Percentiles rank a stretch among this genome's conserved stretches.
Evolutionary conservation across 1,284 basidiomycete species (phyloP).

Genomic region (Naganishia sp.): DNA sequence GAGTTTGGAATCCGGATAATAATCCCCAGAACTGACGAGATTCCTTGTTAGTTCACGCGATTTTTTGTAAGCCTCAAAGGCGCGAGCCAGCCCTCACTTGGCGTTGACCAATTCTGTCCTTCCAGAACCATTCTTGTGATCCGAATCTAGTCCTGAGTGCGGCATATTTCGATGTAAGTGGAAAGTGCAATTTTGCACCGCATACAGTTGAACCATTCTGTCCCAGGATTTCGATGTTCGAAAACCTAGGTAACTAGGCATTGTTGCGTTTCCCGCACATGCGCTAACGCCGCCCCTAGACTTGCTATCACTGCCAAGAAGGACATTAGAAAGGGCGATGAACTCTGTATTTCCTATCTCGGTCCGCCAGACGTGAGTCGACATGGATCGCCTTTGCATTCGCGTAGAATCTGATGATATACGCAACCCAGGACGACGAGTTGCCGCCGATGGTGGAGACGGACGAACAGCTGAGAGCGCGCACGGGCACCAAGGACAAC

Average conservation of each 20-base stretch:
- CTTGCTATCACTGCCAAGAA: conserved; percentile 69
- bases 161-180: conserved; percentile 64
- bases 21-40: conserved; percentile 51
- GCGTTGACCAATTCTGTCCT: not conserved
- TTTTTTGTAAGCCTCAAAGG: conserved; percentile 41
- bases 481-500: conserved; percentile 13
- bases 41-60: conserved; percentile 44
- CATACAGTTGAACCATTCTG: not conserved
- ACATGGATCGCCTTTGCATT: too few species aligned
- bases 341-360: conserved; percentile 78
- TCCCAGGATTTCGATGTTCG: conserved; percentile 51
- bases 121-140: conserved; percentile 83
- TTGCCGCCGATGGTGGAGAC: conserved; percentile 20
- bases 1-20: conserved; percentile 64
- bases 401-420: not conserved
- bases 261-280: not conserved
- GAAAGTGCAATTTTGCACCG: too few species aligned
- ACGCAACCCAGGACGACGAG: conserved; percentile 6
- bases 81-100: not conserved
- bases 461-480: conserved; percentile 20
- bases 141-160: conserved; percentile 75
- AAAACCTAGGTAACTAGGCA: conserved; percentile 61
- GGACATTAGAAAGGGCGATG: conserved; percentile 67
- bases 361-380: conserved; percentile 52
- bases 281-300: conserved; percentile 31